Evolutionary conservation across 1,284 basidiomycete genomes (phyloP).

Genomic region (Tremellales sp.): DNA sequence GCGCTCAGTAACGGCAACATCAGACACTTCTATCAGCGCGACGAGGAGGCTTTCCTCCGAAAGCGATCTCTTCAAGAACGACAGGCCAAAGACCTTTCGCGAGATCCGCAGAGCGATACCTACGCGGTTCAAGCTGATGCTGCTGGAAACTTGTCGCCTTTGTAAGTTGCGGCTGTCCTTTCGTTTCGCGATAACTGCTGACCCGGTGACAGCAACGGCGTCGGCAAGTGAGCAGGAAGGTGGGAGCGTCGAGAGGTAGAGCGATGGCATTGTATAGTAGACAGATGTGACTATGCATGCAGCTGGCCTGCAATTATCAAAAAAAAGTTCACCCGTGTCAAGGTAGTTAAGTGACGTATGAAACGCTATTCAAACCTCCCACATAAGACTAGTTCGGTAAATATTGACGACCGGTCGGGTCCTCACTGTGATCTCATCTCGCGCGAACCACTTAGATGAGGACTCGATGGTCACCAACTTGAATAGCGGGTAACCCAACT

Average conservation of each 20-base stretch:
- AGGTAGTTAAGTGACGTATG: too few relatives aligned
- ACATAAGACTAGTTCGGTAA: too few relatives aligned
- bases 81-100: neutral
- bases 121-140: conserved; percentile 7
- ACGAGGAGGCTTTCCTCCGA: conserved; percentile 7
- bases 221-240: neutral
- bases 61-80: neutral
- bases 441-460: neutral
- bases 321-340: too few relatives aligned
- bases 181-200: neutral
- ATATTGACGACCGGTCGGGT: too few relatives aligned
- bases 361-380: too few relatives aligned
- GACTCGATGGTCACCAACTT: neutral
- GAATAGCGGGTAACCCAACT: too few relatives aligned
- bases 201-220: neutral
- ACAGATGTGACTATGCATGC: too few relatives aligned
- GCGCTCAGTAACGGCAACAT: conserved; percentile 7
- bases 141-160: conserved; percentile 3
- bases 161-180: conserved; percentile 3
- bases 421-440: neutral
- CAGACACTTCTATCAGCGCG: conserved; percentile 12
- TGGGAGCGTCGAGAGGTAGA: too few relatives aligned
- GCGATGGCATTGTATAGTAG: too few relatives aligned
- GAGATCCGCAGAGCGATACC: conserved; percentile 5
- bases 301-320: too few relatives aligned